phyloP scores from a whole-genome alignment of 805 yeast species.

The Starmerella riodocensis region DNA sequence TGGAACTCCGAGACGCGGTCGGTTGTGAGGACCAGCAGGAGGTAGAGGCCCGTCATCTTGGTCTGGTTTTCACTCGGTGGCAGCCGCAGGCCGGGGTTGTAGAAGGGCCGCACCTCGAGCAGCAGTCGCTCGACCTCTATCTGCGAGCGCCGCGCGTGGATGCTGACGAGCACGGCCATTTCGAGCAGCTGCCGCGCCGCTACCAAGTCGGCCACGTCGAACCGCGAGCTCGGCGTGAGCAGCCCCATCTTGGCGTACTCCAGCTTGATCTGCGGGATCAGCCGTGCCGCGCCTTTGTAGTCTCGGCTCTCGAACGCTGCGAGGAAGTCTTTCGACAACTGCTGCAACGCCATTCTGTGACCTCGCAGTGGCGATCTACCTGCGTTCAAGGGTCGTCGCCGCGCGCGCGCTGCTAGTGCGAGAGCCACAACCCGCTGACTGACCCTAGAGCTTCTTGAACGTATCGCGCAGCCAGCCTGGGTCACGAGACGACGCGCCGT shows the following conservation, averaged over 20 bases:
- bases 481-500: no score
- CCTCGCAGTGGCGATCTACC: neutral
- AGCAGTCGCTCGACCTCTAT: slow-evolving; percentile 58
- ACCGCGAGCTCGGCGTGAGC: slow-evolving; percentile 47
- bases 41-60: slow-evolving; percentile 61
- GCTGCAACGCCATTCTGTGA: slow-evolving; percentile 38
- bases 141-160: slow-evolving; percentile 44
- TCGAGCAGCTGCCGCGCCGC: slow-evolving; percentile 77
- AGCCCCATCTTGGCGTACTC: slow-evolving; percentile 66
- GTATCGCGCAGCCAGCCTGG: no score
- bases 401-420: no score
- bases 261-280: slow-evolving; percentile 61
- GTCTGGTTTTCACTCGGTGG: slow-evolving; percentile 48
- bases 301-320: slow-evolving; percentile 48
- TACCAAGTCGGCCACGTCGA: slow-evolving; percentile 42
- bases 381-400: no score
- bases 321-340: slow-evolving; percentile 57
- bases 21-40: slow-evolving; percentile 63
- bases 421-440: no score
- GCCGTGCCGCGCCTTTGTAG: slow-evolving; percentile 44
- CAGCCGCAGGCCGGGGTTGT: slow-evolving; percentile 33
- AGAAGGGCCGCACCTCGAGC: slow-evolving; percentile 67
- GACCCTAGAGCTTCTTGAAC: no score
- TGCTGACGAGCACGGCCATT: slow-evolving; percentile 70
- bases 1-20: slow-evolving; percentile 83